Percentiles rank a stretch among this genome's conserved stretches.
These are phyloP conservation scores for Exophiala oligosperma DNA, from an alignment of 2,329 filamentous ascomycete species.

Conservation along the genomic window DNA sequence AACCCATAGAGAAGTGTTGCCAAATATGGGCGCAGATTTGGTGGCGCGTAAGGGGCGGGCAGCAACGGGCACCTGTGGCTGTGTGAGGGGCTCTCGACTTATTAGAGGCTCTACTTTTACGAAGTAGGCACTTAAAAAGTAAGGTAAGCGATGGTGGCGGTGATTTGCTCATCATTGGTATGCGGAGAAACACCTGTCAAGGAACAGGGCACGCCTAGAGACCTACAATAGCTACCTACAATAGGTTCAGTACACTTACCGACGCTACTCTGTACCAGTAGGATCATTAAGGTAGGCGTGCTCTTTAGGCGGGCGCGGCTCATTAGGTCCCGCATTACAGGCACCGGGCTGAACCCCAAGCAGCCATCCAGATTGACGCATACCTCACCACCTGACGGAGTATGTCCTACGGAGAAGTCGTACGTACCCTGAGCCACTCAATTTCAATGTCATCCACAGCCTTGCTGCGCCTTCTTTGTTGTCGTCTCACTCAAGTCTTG, in stretches of 20 bases:
- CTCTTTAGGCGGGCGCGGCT: too few relatives aligned
- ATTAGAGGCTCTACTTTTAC: too few relatives aligned
- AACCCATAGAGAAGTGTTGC: not conserved
- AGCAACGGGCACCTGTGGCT: not conserved
- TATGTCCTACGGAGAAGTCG: too few relatives aligned
- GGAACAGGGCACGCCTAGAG: too few relatives aligned
- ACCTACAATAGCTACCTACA: too few relatives aligned
- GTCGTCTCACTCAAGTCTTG: not conserved
- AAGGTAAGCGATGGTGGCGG: not conserved
- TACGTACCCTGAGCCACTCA: not conserved
- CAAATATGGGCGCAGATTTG: not conserved
- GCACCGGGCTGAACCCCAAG: too few relatives aligned
- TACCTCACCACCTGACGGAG: too few relatives aligned
- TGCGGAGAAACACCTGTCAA: not conserved
- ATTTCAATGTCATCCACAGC: slow-evolving; percentile 2
- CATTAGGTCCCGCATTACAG: too few relatives aligned
- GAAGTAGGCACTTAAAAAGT: too few relatives aligned
- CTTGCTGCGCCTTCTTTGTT: slow-evolving; percentile 1
- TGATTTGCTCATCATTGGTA: not conserved
- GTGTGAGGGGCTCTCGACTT: not conserved
- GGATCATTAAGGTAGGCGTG: too few relatives aligned
- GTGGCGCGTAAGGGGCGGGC: too few relatives aligned
- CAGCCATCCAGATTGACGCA: too few relatives aligned
- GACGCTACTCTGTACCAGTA: not conserved
- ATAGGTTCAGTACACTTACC: not conserved